phyloP scores from a whole-genome alignment of 2,329 filamentous ascomycete species.

The Botrytis fabae region DNA sequence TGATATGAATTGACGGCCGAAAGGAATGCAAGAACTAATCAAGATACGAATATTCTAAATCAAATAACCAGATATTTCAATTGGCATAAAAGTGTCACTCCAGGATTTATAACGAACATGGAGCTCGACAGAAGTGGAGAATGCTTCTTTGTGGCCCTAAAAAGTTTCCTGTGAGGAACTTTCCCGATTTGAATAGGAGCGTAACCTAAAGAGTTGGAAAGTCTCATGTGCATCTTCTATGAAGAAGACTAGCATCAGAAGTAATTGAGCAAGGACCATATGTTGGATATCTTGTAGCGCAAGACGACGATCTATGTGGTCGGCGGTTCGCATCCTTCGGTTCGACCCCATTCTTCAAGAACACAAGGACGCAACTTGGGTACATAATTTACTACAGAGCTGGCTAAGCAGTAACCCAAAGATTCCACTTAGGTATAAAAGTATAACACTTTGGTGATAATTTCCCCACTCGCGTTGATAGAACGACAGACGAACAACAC shows the following conservation, averaged over 20 bases:
- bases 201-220: not conserved
- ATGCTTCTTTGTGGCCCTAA: not conserved
- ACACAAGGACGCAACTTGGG: too few species aligned
- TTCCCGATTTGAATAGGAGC: not conserved
- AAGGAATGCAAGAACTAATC: not conserved
- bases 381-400: not conserved
- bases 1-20: not conserved
- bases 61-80: not conserved
- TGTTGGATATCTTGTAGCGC: not conserved
- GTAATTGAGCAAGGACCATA: not conserved
- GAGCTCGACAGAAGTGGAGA: not conserved
- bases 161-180: not conserved
- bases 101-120: not conserved
- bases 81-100: not conserved
- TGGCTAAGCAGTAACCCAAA: not conserved
- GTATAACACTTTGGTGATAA: not conserved
- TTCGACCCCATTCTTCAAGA: not conserved
- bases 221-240: not conserved
- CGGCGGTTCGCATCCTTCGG: slow-evolving; percentile 2
- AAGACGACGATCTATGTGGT: not conserved
- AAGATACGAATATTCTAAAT: not conserved
- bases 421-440: too few species aligned
- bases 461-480: not conserved
- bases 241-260: not conserved
- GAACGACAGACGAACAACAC: too few species aligned